Evolutionary conservation across 495 filamentous ascomycete genomes (phyloP), one percentile per base, ranked within the genome.

Genomic region (Delitschia confertaspora): DNA sequence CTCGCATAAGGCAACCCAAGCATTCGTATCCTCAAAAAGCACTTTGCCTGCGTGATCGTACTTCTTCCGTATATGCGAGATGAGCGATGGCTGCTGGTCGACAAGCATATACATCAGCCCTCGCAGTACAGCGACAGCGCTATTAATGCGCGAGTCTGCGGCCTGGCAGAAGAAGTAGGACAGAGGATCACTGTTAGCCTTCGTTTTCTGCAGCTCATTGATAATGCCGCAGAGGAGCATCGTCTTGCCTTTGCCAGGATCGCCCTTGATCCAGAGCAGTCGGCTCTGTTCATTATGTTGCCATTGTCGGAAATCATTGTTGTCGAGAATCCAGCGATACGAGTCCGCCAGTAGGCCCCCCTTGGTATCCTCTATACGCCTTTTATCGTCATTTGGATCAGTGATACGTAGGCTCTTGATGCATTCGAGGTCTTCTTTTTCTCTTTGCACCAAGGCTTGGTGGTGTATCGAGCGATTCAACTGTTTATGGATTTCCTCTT

Each of bases 241-340:
- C 7, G 32, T 34, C 14, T 34, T 34, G 7, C 32, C 32, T 16
- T 34, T 34, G 10, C n/a, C n/a, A n/a, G n/a, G n/a, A n/a, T n/a
- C 6, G 61, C 62, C 8, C 4, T 35, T 70, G 20, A 71, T 61
- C 69, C 67, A 72, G 19, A 72, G 64, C 20, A 69, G 45, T 17
- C 44, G 56, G 33, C 37, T 59, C 6, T 64, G 32, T 6, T 41
- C 6, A 29, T 56, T 47, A 36, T 64, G 26, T 6, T 34, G 51
- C 63, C 65, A 70, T 52, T 49, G 22, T 39, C 42, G 33, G 47
- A 69, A 73, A 17, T 59, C 52, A 1, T 36, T 2, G 30, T 70
- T 46, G 8, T 63, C 43, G 11, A 73, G 55, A 31, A 73, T 54
- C 70, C 69, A 75, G 38, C 21, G 16, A 44, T 65, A 72, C 6